Percentiles rank a stretch among this genome's conserved stretches.
These are phyloP conservation scores for Colletotrichum sp. DNA, from an alignment of 2,329 filamentous ascomycete species.

Conservation along the genomic window DNA sequence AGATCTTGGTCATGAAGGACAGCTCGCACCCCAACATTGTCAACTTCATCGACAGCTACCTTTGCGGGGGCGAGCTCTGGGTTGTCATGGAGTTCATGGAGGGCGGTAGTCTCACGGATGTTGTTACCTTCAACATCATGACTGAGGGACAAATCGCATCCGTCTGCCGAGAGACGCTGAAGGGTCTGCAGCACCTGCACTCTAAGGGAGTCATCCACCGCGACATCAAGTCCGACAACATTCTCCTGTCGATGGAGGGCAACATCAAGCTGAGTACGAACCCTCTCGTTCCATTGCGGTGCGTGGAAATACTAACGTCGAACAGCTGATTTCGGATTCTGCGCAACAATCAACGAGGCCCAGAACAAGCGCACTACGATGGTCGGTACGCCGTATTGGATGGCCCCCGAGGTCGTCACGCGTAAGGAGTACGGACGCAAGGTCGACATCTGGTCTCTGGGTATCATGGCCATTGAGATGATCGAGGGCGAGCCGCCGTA, in stretches of 20 bases:
- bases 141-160: constrained; percentile 96
- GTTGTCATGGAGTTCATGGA: constrained; percentile 99
- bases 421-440: constrained; percentile 98
- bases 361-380: constrained; percentile 98
- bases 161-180: constrained; percentile 91
- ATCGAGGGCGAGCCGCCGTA: constrained; percentile 98
- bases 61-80: constrained; percentile 91
- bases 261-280: constrained; percentile 94
- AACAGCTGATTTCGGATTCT: constrained; percentile 95
- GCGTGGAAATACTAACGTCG: constrained; percentile 32
- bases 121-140: constrained; percentile 99
- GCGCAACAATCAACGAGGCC: constrained; percentile 95
- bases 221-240: constrained; percentile 99
- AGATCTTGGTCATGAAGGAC: constrained; percentile 99
- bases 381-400: constrained; percentile 99
- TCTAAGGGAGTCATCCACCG: constrained; percentile 98
- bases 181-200: constrained; percentile 92
- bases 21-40: constrained; percentile 98
- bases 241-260: constrained; percentile 89
- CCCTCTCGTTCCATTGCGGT: not conserved
- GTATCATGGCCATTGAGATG: constrained; percentile 99
- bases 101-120: constrained; percentile 94
- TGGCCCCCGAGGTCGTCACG: constrained; percentile 98
- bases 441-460: constrained; percentile 97
- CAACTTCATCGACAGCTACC: constrained; percentile 98